Conservation (phyloP, 371 early-diverging fungal genomes). For the Mortierella sp. region DNA sequence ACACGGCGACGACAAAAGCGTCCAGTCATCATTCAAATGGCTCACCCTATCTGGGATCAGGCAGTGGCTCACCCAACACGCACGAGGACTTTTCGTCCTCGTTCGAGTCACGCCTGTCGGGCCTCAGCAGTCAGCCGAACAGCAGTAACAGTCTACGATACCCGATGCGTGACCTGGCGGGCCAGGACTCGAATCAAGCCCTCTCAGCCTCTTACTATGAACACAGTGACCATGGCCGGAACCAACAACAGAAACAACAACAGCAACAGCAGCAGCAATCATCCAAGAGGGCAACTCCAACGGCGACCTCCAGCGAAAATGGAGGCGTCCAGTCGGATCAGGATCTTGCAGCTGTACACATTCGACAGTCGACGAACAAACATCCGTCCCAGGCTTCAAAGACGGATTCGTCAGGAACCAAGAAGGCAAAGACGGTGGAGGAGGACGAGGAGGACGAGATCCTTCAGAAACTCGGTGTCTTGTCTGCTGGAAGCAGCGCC, state of each 20-base stretch:
- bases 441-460: constrained; percentile 50
- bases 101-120: constrained; percentile 43
- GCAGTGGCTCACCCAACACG: constrained; percentile 32
- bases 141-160: constrained; percentile 35
- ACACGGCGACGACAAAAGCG: not conserved
- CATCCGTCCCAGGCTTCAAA: constrained; percentile 32
- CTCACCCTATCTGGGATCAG: constrained; percentile 37
- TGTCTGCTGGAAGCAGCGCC: constrained; percentile 24
- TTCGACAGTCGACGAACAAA: constrained; percentile 7
- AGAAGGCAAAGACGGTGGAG: constrained; percentile 21
- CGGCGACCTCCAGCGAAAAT: constrained; percentile 16
- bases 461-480: constrained; percentile 46
- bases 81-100: constrained; percentile 50
- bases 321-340: constrained; percentile 10
- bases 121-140: constrained; percentile 28
- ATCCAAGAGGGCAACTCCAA: not conserved
- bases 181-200: constrained; percentile 49
- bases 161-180: constrained; percentile 46
- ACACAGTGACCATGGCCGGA: too few species aligned
- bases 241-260: not conserved
- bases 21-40: constrained; percentile 1
- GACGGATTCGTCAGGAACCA: constrained; percentile 32
- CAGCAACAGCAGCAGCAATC: constrained; percentile 11
- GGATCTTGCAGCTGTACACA: constrained; percentile 8
- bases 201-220: constrained; percentile 42